Conservation (phyloP, 2,329 filamentous ascomycete species). For the Neocucurbitaria cava region DNA sequence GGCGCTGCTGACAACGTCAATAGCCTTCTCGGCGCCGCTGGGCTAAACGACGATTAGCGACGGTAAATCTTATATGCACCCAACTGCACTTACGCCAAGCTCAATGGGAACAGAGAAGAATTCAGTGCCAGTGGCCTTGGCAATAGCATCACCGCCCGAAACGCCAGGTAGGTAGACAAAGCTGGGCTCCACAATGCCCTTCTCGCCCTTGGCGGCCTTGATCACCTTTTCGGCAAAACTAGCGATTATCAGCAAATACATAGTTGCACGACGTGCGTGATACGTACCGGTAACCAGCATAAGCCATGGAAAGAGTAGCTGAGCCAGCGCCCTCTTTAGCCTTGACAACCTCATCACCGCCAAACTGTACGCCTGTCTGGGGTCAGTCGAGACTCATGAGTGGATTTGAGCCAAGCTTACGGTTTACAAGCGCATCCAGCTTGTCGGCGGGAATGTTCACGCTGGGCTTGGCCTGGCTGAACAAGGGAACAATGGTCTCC, state of each 20-base stretch:
- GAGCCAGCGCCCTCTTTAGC: constrained; percentile 92
- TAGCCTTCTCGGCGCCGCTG: constrained; percentile 84
- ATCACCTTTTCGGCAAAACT: constrained; percentile 96
- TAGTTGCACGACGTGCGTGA: background rate
- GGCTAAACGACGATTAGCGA: constrained; percentile 59
- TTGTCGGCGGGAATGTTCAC: constrained; percentile 87
- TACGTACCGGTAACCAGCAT: constrained; percentile 86
- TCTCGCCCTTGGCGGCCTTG: constrained; percentile 86
- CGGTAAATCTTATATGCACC: background rate
- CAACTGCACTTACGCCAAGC: constrained; percentile 78
- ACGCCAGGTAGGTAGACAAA: constrained; percentile 95
- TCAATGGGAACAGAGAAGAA: constrained; percentile 97
- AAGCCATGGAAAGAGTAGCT: constrained; percentile 93
- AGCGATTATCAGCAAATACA: constrained; percentile 12
- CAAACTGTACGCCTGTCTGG: constrained; percentile 79
- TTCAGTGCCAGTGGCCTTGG: constrained; percentile 80
- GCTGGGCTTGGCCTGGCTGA: constrained; percentile 85
- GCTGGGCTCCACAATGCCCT: constrained; percentile 91
- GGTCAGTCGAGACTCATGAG: constrained; percentile 1
- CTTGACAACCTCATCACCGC: constrained; percentile 95
- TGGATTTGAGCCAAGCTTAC: constrained; percentile 53
- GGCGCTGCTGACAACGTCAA: constrained; percentile 77
- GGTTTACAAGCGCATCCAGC: constrained; percentile 88
- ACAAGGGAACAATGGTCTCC: constrained; percentile 96
- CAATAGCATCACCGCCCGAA: constrained; percentile 82